phyloP scores from a whole-genome alignment of 805 yeast genomes.

The Lipomyces orientalis region DNA sequence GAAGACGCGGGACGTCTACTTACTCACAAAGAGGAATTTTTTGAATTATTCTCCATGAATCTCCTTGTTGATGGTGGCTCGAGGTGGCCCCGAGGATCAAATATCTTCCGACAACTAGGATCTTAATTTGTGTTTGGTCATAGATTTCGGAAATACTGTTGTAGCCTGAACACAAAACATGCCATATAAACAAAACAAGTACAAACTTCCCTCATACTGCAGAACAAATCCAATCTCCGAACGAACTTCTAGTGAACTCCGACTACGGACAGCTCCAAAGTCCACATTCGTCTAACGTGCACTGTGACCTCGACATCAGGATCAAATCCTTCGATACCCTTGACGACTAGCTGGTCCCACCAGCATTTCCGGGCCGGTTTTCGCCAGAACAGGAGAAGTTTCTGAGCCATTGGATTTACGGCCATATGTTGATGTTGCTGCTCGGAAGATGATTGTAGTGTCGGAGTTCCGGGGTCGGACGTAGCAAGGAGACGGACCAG shows the following conservation, averaged over 20 bases:
- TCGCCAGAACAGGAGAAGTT: slow-evolving; percentile 89
- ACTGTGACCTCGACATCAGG: slow-evolving; percentile 59
- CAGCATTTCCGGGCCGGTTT: slow-evolving; percentile 99
- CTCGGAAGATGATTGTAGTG: not conserved
- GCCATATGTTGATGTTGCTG: not conserved
- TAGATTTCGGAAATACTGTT: no score
- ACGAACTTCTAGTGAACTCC: slow-evolving; percentile 63
- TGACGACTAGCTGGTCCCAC: slow-evolving; percentile 70
- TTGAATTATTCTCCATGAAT: no score
- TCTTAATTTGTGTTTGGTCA: not conserved
- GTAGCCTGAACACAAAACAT: not conserved
- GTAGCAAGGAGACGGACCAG: slow-evolving; percentile 55
- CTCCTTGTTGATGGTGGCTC: no score
- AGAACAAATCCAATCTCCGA: not conserved
- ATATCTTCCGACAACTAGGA: no score
- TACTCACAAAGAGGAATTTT: no score
- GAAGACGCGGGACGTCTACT: no score
- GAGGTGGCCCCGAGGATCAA: no score
- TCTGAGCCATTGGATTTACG: slow-evolving; percentile 50
- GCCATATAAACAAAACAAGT: not conserved
- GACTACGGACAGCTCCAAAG: slow-evolving; percentile 86
- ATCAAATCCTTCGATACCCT: slow-evolving; percentile 44
- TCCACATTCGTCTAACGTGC: slow-evolving; percentile 95
- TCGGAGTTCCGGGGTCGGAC: not conserved
- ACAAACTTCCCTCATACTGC: not conserved